phyloP scores from a whole-genome alignment of 2,329 filamentous ascomycete genomes.

The Fusarium sp. region DNA sequence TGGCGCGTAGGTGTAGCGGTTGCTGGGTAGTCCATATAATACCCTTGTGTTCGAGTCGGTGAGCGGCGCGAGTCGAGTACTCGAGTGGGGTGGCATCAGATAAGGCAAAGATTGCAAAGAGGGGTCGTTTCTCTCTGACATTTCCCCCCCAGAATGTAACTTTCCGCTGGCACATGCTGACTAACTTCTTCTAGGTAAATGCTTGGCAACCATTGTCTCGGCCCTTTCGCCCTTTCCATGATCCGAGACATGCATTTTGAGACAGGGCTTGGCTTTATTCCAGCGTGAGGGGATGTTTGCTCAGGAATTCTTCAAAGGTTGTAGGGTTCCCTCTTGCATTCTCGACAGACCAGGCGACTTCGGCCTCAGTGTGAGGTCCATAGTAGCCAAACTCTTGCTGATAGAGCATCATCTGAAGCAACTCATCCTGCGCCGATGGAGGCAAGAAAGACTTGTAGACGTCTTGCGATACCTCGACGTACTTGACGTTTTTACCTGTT shows the following conservation, averaged over 20 bases:
- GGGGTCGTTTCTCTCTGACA: neutral
- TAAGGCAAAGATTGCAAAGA: neutral
- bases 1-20: neutral
- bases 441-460: neutral
- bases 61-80: neutral
- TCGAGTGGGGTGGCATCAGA: neutral
- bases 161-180: neutral
- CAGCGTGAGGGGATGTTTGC: neutral
- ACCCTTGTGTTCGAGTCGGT: neutral
- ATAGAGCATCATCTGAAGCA: neutral
- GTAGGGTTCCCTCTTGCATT: neutral
- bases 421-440: neutral
- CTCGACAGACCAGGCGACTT: neutral
- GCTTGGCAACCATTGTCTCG: neutral
- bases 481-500: neutral
- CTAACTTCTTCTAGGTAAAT: neutral
- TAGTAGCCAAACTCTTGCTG: neutral
- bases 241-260: neutral
- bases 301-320: neutral
- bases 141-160: neutral
- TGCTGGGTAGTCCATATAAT: neutral
- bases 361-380: neutral
- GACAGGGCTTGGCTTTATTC: neutral
- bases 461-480: neutral
- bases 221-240: neutral